A percentile compares a stretch with the other conserved stretches of the same genome.
These are phyloP conservation scores for Calonectria fujianensis DNA, from an alignment of 2,329 filamentous ascomycete species.

Conservation along the genomic window DNA sequence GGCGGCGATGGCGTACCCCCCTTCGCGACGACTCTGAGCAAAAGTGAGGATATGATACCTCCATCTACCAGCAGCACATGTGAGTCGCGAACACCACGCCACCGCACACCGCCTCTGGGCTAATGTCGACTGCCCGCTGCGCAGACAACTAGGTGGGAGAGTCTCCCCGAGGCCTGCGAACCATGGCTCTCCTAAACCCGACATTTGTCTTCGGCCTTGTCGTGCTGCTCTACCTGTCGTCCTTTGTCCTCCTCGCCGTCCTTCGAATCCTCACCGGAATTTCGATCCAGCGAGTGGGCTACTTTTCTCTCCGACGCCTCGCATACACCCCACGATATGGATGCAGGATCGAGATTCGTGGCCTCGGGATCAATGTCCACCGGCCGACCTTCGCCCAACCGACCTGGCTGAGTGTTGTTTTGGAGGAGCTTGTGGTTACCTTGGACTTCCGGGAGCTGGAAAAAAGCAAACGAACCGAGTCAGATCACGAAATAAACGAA, in stretches of 20 bases:
- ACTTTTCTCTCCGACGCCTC: conserved; percentile 92
- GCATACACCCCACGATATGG: conserved; percentile 94
- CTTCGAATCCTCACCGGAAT: conserved; percentile 94
- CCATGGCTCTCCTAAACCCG: conserved; percentile 80
- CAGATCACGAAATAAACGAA: conserved; percentile 55
- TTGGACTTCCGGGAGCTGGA: conserved; percentile 83
- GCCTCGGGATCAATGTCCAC: conserved; percentile 90
- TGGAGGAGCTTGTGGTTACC: conserved; percentile 90
- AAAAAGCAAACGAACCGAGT: conserved; percentile 62
- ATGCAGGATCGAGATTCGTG: conserved; percentile 90
- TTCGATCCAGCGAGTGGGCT: conserved; percentile 96
- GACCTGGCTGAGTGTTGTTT: conserved; percentile 93
- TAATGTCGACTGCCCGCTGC: conserved; percentile 43
- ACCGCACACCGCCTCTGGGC: conserved; percentile 50
- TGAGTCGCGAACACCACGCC: conserved; percentile 51
- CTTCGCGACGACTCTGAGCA: conserved; percentile 43
- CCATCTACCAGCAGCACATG: conserved; percentile 49
- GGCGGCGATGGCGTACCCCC: conserved; percentile 55
- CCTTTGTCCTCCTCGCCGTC: conserved; percentile 95
- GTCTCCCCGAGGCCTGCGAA: conserved; percentile 51
- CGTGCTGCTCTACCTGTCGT: conserved; percentile 90
- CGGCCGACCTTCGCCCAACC: conserved; percentile 97
- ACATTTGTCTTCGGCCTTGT: conserved; percentile 91
- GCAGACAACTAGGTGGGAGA: conserved; percentile 53
- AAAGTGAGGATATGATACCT: conserved; percentile 56